These are phyloP conservation scores for Rasamsonia emersonii DNA, from an alignment of 2,329 filamentous ascomycete species.

Conservation along the genomic window DNA sequence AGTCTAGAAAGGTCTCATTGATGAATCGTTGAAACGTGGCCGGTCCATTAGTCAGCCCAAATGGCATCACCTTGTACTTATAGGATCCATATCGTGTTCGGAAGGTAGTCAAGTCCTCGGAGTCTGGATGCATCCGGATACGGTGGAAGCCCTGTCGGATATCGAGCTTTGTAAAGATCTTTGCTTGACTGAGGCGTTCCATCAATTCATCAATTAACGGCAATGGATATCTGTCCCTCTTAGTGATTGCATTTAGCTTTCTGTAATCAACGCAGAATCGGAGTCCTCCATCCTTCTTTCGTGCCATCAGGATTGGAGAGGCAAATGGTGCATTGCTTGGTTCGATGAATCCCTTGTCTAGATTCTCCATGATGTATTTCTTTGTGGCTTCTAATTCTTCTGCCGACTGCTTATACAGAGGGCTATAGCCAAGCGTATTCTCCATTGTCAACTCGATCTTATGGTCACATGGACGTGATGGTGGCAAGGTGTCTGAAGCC, in stretches of 20 bases:
- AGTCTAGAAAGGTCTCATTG: constrained; percentile 3
- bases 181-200: constrained; percentile 8
- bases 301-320: constrained; percentile 7
- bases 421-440: constrained; percentile 1
- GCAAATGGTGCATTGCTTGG: constrained; percentile 1
- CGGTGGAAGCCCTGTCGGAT: constrained; percentile 11
- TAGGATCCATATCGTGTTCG: constrained; percentile 15
- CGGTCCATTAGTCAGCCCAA: constrained; percentile 14
- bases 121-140: background rate
- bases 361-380: constrained; percentile 3
- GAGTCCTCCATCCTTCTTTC: constrained; percentile 6
- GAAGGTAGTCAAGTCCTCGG: constrained; percentile 9
- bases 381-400: background rate
- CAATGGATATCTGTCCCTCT: constrained; percentile 18
- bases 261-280: constrained; percentile 19
- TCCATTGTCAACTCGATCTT: constrained; percentile 4
- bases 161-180: constrained; percentile 19
- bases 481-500: background rate
- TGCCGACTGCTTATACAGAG: background rate
- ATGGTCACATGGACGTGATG: background rate
- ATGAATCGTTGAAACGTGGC: constrained; percentile 10
- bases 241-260: constrained; percentile 16
- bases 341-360: constrained; percentile 3
- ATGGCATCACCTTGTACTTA: constrained; percentile 20
- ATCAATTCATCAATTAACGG: constrained; percentile 17